These are phyloP conservation scores for Zygosaccharomyces bailii DNA, from an alignment of 805 yeast genomes.

Conservation along the genomic window DNA sequence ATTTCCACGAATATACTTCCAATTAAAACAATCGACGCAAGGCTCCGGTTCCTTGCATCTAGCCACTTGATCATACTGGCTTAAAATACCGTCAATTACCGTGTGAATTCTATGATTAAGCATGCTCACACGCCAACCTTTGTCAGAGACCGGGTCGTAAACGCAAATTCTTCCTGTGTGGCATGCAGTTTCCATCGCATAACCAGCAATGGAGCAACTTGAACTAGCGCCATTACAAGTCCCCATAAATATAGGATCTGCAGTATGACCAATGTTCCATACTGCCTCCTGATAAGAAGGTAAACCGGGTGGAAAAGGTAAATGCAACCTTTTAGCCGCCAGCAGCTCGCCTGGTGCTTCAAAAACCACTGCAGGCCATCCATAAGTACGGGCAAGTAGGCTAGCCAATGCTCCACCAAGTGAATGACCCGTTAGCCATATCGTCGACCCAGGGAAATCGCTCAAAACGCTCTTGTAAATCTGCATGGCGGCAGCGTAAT, in stretches of 20 bases:
- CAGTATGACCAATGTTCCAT: constrained; percentile 96
- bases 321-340: constrained; percentile 78
- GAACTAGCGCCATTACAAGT: constrained; percentile 93
- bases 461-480: constrained; percentile 67
- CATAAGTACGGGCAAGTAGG: constrained; percentile 82
- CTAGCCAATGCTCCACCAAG: constrained; percentile 86
- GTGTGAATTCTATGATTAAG: constrained; percentile 87
- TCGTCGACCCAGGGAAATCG: constrained; percentile 63
- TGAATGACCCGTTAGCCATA: constrained; percentile 96
- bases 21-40: constrained; percentile 85
- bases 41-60: constrained; percentile 71
- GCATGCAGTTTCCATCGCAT: constrained; percentile 95
- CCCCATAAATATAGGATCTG: constrained; percentile 96
- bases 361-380: constrained; percentile 83
- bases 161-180: constrained; percentile 86
- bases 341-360: constrained; percentile 92
- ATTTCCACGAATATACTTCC: constrained; percentile 64
- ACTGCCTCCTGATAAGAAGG: constrained; percentile 74
- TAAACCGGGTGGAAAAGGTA: constrained; percentile 90
- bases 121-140: constrained; percentile 87
- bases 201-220: constrained; percentile 86
- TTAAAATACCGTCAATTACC: constrained; percentile 77
- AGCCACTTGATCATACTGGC: constrained; percentile 73
- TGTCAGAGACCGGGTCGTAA: constrained; percentile 84
- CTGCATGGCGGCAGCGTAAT: constrained; percentile 75